Evolutionary conservation across 75 land plant genomes (phyloP), one percentile per base, ranked within the genome.

Genomic region (Pinus taeda): DNA sequence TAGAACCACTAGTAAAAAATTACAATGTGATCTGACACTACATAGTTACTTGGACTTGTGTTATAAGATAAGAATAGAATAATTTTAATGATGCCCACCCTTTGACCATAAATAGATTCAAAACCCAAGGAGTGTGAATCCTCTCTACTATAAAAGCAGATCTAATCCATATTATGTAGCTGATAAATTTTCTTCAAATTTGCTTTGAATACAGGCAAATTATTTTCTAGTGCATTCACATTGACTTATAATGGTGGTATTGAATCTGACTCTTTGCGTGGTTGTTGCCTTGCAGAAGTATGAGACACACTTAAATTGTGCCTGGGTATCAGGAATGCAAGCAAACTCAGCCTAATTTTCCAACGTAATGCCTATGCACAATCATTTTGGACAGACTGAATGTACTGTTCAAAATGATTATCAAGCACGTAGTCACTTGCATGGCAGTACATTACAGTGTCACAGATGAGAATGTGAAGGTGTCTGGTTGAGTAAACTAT

Each of bases 201-300:
- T 67, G 71, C 49, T 45, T 45, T 45, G 20, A 18, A 8, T 67
- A 5, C 6, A 66, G 70, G 42, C 42, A 22, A 24, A 9, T 29
- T 14, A 17, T 37, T 14, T 36, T 67, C 71, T 17, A 67, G 71
- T 39, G 7, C 18, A 37, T 18, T 67, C 37, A 37, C 20, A 33
- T 17, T 67, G 36, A 37, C 18, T 37, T 17, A 37, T 17, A 29
- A 67, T 39, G 2, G 20, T 37, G 49, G 49, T 36, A 37, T 36
- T 30, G 6, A 15, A 66, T 36, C 42, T 66, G 15, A 37, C 42
- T 42, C 17, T 45, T 8, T 67, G 20, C 18, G 5, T 39, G 20
- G 45, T 67, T 67, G 15, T 36, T 39, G 71, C 37, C 11, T 67
- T 67, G 71, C 71, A 67, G 71, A 37, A 67, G 71, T 42, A 67